phyloP scores from a whole-genome alignment of 1,284 basidiomycete species.

The Ganoderma multipileum region DNA sequence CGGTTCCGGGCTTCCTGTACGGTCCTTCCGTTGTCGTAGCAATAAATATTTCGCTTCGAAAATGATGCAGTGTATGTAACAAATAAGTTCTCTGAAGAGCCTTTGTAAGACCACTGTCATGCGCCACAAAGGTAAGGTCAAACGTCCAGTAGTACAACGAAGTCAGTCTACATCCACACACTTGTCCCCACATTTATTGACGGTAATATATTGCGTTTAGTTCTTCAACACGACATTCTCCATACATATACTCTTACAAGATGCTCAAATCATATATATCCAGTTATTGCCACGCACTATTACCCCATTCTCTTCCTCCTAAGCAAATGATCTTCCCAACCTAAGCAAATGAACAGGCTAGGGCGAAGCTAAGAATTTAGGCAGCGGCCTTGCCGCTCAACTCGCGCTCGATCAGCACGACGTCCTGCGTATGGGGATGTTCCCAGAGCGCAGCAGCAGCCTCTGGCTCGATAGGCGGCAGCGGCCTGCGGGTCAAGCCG shows the following conservation, averaged over 20 bases:
- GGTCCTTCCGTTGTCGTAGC: too few species aligned
- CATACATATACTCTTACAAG: neutral
- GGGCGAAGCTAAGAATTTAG: neutral
- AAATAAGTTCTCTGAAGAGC: neutral
- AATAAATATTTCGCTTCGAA: too few species aligned
- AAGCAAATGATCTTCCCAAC: neutral
- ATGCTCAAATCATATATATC: neutral
- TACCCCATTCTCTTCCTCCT: neutral
- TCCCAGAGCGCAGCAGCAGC: constrained; percentile 69
- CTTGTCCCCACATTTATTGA: neutral
- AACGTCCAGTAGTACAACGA: neutral
- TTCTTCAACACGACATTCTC: neutral
- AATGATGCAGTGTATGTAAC: too few species aligned
- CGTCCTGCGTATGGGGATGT: constrained; percentile 71
- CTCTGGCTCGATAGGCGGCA: constrained; percentile 67
- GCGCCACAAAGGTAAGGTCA: neutral
- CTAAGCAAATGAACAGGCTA: neutral
- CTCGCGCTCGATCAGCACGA: constrained; percentile 72
- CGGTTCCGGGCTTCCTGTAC: too few species aligned
- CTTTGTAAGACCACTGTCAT: neutral
- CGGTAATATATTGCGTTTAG: neutral
- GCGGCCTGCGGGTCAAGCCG: constrained; percentile 77
- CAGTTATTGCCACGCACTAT: neutral
- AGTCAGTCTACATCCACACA: neutral
- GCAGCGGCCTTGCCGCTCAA: constrained; percentile 48